Base-by-base conservation (phyloP, 345 rosid genomes). In the Barbarea vulgaris region DNA sequence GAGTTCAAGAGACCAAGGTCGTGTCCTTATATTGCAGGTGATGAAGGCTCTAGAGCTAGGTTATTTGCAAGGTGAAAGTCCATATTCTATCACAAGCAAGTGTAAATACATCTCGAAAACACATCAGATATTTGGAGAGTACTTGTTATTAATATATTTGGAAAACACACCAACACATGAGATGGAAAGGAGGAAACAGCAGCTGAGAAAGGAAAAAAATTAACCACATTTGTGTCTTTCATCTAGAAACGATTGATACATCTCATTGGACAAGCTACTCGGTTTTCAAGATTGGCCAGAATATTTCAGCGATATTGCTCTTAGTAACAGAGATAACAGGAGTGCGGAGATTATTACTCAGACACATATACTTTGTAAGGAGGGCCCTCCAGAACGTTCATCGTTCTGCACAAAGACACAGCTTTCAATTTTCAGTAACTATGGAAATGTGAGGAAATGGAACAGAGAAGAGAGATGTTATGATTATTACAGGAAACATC, bases 281-380 rank as follows among this genome's bases (percentile, higher is more conserved):
- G n/a, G n/a, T n/a, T n/a, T n/a, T n/a, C n/a, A 70, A 44, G 25
- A 61, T 27, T 44, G 14, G 3, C 27, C 4, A 30, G 10, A 12
- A 41, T 19, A 12, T 28, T 36, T 34, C 18, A 27, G 6, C 27
- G 7, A 54, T 52, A 31, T 22, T 36, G 18, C 21, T 36, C 34
- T 10, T 24, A 39, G 68, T 58, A 27, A 77, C 22, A 54, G 58
- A 53, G 50, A 71, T 44, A 65, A 61, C 30, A 37, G 7, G 55
- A 39, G 41, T 11, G 14, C 3, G 6, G 42, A 63, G 67, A 63
- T 65, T n/a, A 76, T 78, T 87, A 89, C 98, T 85, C 87, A 15
- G 89, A 81, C 61, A 91, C 83, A 7, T 96, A 85, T 58, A 91
- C 93, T 83, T 76, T 83, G 80, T 83, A 93, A 3, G 98, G 97